Evolutionary conservation across 805 yeast genomes (phyloP), one percentile per base, ranked within the genome.

Genomic region (Pichia kluyveri): DNA sequence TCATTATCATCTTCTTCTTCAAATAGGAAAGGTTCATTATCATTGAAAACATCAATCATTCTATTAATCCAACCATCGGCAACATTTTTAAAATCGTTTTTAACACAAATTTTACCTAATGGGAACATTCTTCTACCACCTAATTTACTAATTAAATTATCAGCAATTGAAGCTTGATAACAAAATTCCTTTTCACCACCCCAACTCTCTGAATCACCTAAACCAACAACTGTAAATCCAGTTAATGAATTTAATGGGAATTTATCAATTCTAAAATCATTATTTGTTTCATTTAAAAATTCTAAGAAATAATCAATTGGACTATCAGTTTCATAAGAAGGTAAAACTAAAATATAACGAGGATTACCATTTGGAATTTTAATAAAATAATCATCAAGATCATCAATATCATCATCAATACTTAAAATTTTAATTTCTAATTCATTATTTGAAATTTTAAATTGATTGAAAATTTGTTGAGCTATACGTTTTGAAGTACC

Each of bases 241-340:
- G 81, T 71, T 18, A 90, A 62, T 38, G 72, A 66, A 31, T 76
- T 69, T 56, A 89, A 68, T 4, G 96, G 96, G 54, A 78, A 81
- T 52, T 86, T 86, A 60, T 88, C 96, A 34, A 89, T 77, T 55
- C 96, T 73, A 68, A 87, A 87, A 63, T 89, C 97, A 52, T 83
- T 82, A 51, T 78, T 78, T 1, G 95, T 87, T 47, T 89, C 96
- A 53, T 78, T 73, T 54, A 89, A 69, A 41, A 86, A 80, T 57
- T 86, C 95, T 48, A 89, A 68, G 63, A 88, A 87, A 60, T 80
- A 90, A 63, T 89, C 97, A 32, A 90, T 73, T 14, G 97, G 96
- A 1, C 95, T 86, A 62, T 89, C 97, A 0, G 90, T 85, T 54
- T 88, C 96, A 60, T 89, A 89, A 0, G 96, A 87, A 1, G 97